Evolutionary conservation across 2,329 filamentous ascomycete genomes (phyloP).

Genomic region (Phaeosphaeriaceae sp.): DNA sequence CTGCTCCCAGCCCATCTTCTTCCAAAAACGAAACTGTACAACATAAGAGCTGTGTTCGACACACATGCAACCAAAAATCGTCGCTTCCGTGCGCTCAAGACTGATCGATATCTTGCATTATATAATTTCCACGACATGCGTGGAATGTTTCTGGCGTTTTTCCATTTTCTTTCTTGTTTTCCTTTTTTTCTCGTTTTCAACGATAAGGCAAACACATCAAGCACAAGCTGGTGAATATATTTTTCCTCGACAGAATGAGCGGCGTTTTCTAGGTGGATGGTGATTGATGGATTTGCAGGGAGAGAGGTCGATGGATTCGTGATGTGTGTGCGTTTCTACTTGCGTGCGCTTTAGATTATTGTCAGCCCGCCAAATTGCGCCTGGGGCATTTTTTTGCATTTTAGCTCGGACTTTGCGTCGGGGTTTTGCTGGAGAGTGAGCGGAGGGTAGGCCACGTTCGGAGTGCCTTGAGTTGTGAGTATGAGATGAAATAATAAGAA

Average conservation of each 20-base stretch:
- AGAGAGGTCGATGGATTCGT: neutral
- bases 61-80: constrained; percentile 13
- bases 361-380: constrained; percentile 25
- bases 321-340: neutral
- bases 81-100: constrained; percentile 1
- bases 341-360: neutral
- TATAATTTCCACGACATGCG: constrained; percentile 22
- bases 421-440: neutral
- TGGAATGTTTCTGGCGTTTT: constrained; percentile 22
- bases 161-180: neutral
- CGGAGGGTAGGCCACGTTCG: constrained; percentile 1
- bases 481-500: too few species aligned
- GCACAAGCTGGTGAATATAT: too few species aligned
- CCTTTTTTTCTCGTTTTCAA: constrained; percentile 3
- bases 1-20: neutral
- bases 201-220: too few species aligned
- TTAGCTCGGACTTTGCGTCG: constrained; percentile 2
- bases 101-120: constrained; percentile 5
- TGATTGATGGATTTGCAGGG: too few species aligned
- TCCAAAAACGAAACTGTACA: constrained; percentile 22
- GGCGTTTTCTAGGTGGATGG: constrained; percentile 5
- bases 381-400: constrained; percentile 10
- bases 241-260: too few species aligned
- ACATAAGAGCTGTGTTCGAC: constrained; percentile 20
- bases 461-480: constrained; percentile 2